phyloP scores from a whole-genome alignment of 257 asterid species.

The Asclepias syriaca region DNA sequence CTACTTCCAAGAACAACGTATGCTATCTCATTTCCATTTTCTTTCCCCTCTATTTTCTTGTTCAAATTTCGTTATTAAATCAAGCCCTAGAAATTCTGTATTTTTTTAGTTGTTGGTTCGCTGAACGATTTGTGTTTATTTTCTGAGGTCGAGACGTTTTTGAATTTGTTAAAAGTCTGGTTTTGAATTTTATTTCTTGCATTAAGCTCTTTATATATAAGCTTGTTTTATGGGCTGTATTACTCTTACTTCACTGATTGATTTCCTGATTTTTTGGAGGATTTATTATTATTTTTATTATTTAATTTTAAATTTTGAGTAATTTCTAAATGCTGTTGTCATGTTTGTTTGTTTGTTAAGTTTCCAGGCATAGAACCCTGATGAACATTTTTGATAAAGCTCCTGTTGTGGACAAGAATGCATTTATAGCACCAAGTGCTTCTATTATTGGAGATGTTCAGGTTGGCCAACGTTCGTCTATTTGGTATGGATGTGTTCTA shows the following conservation, averaged over 20 bases:
- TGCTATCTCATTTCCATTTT: not conserved
- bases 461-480: slow-evolving; percentile 68
- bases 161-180: not conserved
- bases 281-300: not conserved
- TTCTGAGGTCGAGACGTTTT: not conserved
- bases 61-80: not conserved
- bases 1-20: slow-evolving; percentile 78
- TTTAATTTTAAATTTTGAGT: not conserved
- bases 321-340: slow-evolving; percentile 3
- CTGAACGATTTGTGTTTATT: not conserved
- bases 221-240: not conserved
- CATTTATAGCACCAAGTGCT: slow-evolving; percentile 93
- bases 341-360: slow-evolving; percentile 31
- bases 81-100: not conserved
- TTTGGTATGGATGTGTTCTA: slow-evolving; percentile 93
- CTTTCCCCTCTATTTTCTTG: not conserved
- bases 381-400: slow-evolving; percentile 81
- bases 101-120: not conserved
- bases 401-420: slow-evolving; percentile 65
- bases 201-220: not conserved
- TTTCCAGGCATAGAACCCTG: slow-evolving; percentile 81
- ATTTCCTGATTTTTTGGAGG: not conserved
- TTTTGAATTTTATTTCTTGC: not conserved
- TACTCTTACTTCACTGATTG: not conserved
- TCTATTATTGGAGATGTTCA: slow-evolving; percentile 73